Conservation (phyloP, 371 early-diverging fungal species). For the Rhizopus stolonifer region DNA sequence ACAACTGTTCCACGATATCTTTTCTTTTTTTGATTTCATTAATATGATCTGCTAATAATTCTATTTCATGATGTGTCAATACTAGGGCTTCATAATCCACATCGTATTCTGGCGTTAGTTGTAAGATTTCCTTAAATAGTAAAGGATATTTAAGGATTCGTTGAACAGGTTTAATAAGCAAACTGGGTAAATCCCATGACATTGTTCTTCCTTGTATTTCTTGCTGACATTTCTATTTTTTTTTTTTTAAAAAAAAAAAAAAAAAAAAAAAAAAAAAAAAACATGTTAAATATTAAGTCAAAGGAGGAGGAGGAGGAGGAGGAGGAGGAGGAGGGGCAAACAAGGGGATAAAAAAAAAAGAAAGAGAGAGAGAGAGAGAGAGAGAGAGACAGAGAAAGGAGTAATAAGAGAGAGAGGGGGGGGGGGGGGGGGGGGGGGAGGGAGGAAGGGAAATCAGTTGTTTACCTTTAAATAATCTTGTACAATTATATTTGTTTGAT, state of each 20-base stretch:
- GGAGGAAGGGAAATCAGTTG: neutral
- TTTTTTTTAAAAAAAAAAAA: neutral
- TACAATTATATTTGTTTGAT: slow-evolving; percentile 26
- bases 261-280: too few species aligned
- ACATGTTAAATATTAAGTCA: too few species aligned
- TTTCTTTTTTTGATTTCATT: slow-evolving; percentile 83
- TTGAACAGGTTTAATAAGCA: slow-evolving; percentile 92
- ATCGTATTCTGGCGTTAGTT: slow-evolving; percentile 57
- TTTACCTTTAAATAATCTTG: slow-evolving; percentile 56
- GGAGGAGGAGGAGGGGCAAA: neutral
- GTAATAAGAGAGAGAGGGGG: too few species aligned
- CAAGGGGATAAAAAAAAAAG: too few species aligned
- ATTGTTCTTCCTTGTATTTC: slow-evolving; percentile 64
- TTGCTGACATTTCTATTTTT: slow-evolving; percentile 43
- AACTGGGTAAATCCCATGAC: slow-evolving; percentile 79
- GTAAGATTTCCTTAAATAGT: slow-evolving; percentile 68
- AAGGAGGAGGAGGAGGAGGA: neutral
- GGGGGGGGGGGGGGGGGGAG: neutral
- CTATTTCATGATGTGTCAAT: slow-evolving; percentile 49
- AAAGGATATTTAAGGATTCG: slow-evolving; percentile 86
- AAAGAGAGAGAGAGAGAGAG: too few species aligned
- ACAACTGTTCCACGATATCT: slow-evolving; percentile 80
- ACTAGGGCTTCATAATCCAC: slow-evolving; percentile 54
- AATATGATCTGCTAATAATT: slow-evolving; percentile 75
- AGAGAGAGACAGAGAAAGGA: too few species aligned